Base-by-base conservation (phyloP, 2,329 filamentous ascomycete genomes). In the Grosmannia huntii region DNA sequence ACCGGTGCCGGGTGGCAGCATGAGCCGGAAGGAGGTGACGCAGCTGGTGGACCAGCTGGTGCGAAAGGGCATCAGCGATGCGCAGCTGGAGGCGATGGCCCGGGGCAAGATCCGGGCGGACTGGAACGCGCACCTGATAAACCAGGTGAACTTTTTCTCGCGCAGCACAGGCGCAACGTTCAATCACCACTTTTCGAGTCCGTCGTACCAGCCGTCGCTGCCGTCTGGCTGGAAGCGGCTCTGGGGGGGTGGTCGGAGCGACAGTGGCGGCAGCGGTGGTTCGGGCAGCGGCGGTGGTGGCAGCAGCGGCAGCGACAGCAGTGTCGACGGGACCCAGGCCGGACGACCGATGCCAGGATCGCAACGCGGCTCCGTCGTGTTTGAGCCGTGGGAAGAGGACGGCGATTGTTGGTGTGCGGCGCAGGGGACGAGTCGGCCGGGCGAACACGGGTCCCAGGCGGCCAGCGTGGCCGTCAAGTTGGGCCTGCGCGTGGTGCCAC, bases 391-490 rank as follows among this genome's bases (percentile, higher is more conserved):
- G 90, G 75, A 84, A 11, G 88, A 95, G 54, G 79, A 86, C 38
- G 89, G 87, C 23, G 88, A 97, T 61, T 95, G 90, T 70, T 97
- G 90, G 87, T 97, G 92, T 69, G 84, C 86, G 5, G 77, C 14
- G 33, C n/a, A 25, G n/a, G 36, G 36, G 1, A 19, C 19, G n/a
- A 21, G 28, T 7, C 16, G 19, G 19, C 16, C 19, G 4, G 41
- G 16, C 2, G 6, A 44, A 14, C 14, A 21, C 46, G 38, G 51
- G 31, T 25, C 33, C 9, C 16, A 16, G 16, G 66, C 12, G 72
- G 76, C 54, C 68, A 68, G 16, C 71, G 12, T 97, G 19, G 81
- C 80, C 10, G 80, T 95, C 21, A 70, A 82, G 48, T 76, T 85
- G 21, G 75, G 78, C 38, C 70, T 77, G 38, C 68, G 71, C 6